Percentiles rank a stretch among this genome's conserved stretches.
Evolutionary conservation across 176 grass and related monocot species (phyloP).

Genomic region (Raddia guianensis): DNA sequence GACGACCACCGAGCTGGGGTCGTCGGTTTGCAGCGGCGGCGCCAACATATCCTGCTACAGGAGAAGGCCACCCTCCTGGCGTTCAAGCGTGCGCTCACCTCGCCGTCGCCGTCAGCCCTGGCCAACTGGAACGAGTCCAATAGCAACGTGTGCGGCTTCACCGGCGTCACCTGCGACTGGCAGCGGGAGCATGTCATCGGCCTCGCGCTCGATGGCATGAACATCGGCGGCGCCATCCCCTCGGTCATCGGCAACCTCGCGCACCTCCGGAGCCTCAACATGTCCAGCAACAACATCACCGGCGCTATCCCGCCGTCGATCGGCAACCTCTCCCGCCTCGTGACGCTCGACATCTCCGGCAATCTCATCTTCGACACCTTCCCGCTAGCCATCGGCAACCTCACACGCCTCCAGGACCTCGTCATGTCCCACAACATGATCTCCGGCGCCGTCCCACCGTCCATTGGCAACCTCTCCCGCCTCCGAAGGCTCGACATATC

Average conservation of each 20-base stretch:
- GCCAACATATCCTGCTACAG: conserved; percentile 25
- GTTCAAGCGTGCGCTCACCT: conserved; percentile 53
- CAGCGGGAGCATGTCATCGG: conserved; percentile 47
- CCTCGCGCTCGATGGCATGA: conserved; percentile 36
- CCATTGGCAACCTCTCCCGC: conserved; percentile 51
- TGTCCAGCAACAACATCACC: conserved; percentile 52
- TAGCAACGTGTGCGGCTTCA: conserved; percentile 56
- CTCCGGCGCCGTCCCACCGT: conserved; percentile 19
- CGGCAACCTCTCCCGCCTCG: conserved; percentile 53
- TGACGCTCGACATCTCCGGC: conserved; percentile 30
- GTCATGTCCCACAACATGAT: conserved; percentile 55
- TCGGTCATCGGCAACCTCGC: conserved; percentile 48
- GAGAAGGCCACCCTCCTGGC: conserved; percentile 67
- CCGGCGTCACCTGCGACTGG: conserved; percentile 55
- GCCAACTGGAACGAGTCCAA: conserved; percentile 76
- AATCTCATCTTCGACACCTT: conserved; percentile 52
- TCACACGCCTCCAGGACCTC: conserved; percentile 49
- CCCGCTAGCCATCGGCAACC: conserved; percentile 38
- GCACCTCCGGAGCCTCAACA: conserved; percentile 44
- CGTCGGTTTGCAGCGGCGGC: not conserved
- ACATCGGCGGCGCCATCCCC: conserved; percentile 43
- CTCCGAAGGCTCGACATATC: conserved; percentile 45
- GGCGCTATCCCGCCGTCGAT: conserved; percentile 29
- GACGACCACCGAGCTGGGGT: not conserved
- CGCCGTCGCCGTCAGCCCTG: conserved; percentile 37